These are phyloP conservation scores for Croton setiger DNA, from an alignment of 441 rosid genomes.

Conservation along the genomic window DNA sequence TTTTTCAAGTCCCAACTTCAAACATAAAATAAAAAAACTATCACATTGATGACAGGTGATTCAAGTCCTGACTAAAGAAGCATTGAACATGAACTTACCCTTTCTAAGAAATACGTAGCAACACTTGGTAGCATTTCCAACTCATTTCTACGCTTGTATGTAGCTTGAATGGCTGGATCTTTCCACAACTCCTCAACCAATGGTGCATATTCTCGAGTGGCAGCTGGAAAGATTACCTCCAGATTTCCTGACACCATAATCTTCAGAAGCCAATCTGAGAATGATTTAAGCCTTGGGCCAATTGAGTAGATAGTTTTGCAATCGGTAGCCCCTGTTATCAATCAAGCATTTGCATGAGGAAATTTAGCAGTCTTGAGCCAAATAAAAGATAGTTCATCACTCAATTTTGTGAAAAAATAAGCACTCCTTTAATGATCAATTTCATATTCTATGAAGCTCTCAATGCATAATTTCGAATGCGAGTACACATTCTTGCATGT, in stretches of 20 bases:
- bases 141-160: slow-evolving; percentile 76
- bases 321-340: slow-evolving; percentile 41
- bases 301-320: slow-evolving; percentile 51
- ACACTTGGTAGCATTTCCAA: slow-evolving; percentile 80
- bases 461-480: not conserved
- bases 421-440: not conserved
- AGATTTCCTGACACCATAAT: slow-evolving; percentile 80
- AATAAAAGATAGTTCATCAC: not conserved
- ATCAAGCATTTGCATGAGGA: slow-evolving; percentile 13
- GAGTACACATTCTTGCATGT: not conserved
- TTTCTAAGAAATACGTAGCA: slow-evolving; percentile 79
- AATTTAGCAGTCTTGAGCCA: slow-evolving; percentile 2
- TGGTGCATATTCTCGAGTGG: slow-evolving; percentile 77
- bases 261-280: slow-evolving; percentile 89
- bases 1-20: not conserved
- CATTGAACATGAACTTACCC: slow-evolving; percentile 41
- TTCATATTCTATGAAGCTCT: not conserved
- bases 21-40: not conserved
- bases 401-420: not conserved
- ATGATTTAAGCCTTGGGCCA: slow-evolving; percentile 68
- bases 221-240: slow-evolving; percentile 76
- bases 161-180: slow-evolving; percentile 78
- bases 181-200: slow-evolving; percentile 87
- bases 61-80: not conserved
- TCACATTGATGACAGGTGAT: not conserved